Percentiles rank a stretch among this genome's conserved stretches.
Evolutionary conservation across 257 asterid species (phyloP).

Genomic region (Haberlea rhodopensis): DNA sequence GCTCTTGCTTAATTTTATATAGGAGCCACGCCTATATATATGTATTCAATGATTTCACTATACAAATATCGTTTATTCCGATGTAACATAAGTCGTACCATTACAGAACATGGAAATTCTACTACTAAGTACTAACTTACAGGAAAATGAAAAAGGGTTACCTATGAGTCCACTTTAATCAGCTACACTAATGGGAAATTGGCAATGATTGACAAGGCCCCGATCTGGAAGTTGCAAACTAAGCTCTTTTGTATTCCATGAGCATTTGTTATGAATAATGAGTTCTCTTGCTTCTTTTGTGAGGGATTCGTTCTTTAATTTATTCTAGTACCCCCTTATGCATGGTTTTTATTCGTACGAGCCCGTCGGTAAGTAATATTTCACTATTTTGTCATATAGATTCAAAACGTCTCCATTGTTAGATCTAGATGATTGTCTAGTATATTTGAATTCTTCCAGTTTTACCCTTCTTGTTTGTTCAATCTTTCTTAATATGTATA

Average conservation of each 20-base stretch:
- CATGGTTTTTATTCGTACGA: neutral
- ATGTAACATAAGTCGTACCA: too few species aligned
- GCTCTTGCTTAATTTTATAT: too few species aligned
- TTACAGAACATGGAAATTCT: too few species aligned
- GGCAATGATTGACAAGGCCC: neutral
- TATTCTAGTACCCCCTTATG: neutral
- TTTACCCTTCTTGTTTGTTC: neutral
- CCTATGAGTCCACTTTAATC: neutral
- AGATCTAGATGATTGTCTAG: neutral
- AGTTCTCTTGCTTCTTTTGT: too few species aligned
- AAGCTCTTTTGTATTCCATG: neutral
- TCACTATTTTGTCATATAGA: neutral
- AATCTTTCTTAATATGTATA: conserved; percentile 8
- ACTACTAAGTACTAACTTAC: too few species aligned
- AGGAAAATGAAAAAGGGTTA: too few species aligned
- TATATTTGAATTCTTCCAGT: neutral
- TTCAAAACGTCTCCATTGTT: neutral
- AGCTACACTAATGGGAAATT: neutral
- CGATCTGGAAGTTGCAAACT: neutral
- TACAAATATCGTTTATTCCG: too few species aligned
- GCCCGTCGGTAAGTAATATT: too few species aligned
- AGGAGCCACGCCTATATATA: too few species aligned
- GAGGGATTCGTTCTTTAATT: neutral
- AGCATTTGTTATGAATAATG: neutral
- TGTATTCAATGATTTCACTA: too few species aligned